Evolutionary conservation across 495 filamentous ascomycete genomes (phyloP).

Genomic region (Xylaria flabelliformis): DNA sequence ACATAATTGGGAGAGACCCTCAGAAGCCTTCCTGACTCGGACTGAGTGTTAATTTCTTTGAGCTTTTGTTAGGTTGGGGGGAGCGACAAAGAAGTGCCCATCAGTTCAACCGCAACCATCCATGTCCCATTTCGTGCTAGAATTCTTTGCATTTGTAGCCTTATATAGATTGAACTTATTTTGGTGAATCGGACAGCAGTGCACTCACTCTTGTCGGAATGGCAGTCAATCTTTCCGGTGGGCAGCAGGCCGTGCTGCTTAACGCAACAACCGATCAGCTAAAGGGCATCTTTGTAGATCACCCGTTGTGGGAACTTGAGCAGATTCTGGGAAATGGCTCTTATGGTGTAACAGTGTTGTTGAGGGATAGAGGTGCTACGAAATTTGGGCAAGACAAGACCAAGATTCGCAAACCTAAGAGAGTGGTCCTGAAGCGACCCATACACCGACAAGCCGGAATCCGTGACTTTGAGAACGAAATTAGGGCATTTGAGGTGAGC

Average conservation of each 20-base stretch:
- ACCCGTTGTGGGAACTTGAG: constrained; percentile 22
- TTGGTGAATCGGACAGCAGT: neutral
- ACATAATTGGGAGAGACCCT: neutral
- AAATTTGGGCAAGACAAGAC: neutral
- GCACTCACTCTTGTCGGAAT: neutral
- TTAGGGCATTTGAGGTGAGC: neutral
- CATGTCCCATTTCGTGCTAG: neutral
- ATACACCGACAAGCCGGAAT: neutral
- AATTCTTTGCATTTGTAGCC: neutral
- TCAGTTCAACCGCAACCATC: neutral
- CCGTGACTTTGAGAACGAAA: neutral
- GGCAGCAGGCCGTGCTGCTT: neutral
- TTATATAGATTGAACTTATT: neutral
- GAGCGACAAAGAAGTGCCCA: neutral
- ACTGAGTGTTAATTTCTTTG: neutral
- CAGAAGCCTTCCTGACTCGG: neutral
- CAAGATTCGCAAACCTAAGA: neutral
- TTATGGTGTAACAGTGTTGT: constrained; percentile 12
- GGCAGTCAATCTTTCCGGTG: neutral
- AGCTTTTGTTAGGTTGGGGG: neutral
- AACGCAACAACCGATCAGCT: neutral
- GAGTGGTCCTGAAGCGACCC: constrained; percentile 10
- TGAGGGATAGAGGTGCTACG: constrained; percentile 1
- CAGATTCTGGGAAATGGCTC: constrained; percentile 5
- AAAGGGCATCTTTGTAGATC: neutral